Evolutionary conservation across 2,329 filamentous ascomycete genomes (phyloP).

Genomic region (Cryphonectria japonica): DNA sequence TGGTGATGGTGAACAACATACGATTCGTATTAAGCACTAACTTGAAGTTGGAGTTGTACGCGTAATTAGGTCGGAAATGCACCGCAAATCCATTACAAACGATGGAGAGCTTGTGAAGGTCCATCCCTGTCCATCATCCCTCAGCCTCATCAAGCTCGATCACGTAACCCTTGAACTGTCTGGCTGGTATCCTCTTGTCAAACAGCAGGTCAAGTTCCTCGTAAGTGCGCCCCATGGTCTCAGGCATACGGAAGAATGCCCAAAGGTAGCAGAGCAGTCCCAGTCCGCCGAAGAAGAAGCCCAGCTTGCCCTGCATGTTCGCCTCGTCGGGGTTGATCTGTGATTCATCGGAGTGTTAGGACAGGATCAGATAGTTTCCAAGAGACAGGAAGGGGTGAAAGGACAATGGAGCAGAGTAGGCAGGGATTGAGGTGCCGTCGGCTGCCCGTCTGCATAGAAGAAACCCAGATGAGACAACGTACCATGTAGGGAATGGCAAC

Average conservation of each 20-base stretch:
- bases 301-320: conserved; percentile 48
- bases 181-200: conserved; percentile 71
- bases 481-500: conserved; percentile 48
- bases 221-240: conserved; percentile 37
- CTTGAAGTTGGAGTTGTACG: background rate
- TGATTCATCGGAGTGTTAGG: background rate
- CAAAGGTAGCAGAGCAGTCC: conserved; percentile 42
- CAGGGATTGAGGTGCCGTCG: background rate
- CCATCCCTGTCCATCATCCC: background rate
- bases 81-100: background rate
- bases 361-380: background rate
- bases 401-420: background rate
- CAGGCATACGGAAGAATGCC: conserved; percentile 40
- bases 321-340: conserved; percentile 47
- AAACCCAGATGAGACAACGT: background rate
- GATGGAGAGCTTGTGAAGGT: background rate
- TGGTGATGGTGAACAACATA: no score
- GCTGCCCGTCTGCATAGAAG: no score
- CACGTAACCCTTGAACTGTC: conserved; percentile 65
- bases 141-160: conserved; percentile 10
- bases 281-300: conserved; percentile 46
- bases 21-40: background rate
- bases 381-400: background rate
- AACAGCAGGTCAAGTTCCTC: conserved; percentile 43
- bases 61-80: background rate